Percentiles rank a stretch among this genome's conserved stretches.
Evolutionary conservation across 495 filamentous ascomycete species (phyloP).

Genomic region (Podospora anserina): DNA sequence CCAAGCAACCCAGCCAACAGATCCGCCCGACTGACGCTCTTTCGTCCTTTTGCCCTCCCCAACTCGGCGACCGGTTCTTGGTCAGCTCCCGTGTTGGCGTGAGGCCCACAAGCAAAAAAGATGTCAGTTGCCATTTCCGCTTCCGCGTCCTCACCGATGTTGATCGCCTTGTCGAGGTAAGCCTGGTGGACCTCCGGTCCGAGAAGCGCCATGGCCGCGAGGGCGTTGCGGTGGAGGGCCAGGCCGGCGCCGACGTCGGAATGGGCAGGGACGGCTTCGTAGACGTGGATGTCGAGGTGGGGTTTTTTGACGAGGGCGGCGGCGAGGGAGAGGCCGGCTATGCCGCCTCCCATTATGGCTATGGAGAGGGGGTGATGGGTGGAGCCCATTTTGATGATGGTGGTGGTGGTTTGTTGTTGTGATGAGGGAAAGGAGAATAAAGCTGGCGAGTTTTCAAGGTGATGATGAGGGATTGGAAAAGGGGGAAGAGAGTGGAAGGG

Average conservation of each 20-base stretch:
- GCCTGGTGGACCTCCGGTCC: conserved; percentile 34
- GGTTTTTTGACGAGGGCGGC: conserved; percentile 32
- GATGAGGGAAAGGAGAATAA: too few species aligned
- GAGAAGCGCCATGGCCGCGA: conserved; percentile 36
- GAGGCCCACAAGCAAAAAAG: conserved; percentile 34
- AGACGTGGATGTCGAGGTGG: conserved; percentile 34
- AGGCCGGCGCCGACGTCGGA: conserved; percentile 40
- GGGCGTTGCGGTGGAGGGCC: conserved; percentile 39
- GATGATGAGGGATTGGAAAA: neutral
- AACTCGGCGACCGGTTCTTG: conserved; percentile 37
- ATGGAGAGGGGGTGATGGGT: conserved; percentile 20
- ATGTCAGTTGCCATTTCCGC: conserved; percentile 37
- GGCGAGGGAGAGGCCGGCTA: conserved; percentile 37
- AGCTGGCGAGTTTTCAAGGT: neutral
- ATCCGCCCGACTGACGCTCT: conserved; percentile 39
- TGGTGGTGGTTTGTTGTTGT: neutral
- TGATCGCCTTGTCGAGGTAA: conserved; percentile 36
- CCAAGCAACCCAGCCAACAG: conserved; percentile 33
- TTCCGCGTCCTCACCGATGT: conserved; percentile 29
- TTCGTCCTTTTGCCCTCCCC: conserved; percentile 38
- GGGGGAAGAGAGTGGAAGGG: neutral
- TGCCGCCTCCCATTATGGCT: conserved; percentile 39
- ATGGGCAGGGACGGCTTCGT: conserved; percentile 32
- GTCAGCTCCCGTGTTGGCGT: neutral
- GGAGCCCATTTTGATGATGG: conserved; percentile 10